Evolutionary conservation across 192 early-diverging fungal genomes (phyloP).

Genomic region (Linnemannia zychae): DNA sequence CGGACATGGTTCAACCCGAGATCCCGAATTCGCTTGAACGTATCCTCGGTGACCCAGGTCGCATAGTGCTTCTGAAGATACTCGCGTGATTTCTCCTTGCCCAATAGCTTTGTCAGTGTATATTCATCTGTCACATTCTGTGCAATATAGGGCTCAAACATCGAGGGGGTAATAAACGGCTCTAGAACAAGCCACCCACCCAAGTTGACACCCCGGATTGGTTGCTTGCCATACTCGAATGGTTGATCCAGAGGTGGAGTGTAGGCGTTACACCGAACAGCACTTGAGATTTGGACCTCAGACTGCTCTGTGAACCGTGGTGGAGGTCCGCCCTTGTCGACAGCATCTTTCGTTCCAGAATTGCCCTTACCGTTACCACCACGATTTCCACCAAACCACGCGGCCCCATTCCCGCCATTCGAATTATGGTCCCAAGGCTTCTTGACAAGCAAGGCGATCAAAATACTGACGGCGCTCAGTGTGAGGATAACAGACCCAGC

Average conservation of each 20-base stretch:
- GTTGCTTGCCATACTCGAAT: slow-evolving; percentile 59
- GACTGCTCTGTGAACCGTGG: slow-evolving; percentile 20
- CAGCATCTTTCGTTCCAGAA: too few relatives aligned
- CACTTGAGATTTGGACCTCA: slow-evolving; percentile 21
- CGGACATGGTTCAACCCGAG: slow-evolving; percentile 77
- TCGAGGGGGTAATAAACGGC: slow-evolving; percentile 65
- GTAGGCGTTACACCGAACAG: slow-evolving; percentile 33
- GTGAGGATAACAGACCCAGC: slow-evolving; percentile 33
- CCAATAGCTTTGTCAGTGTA: slow-evolving; percentile 69
- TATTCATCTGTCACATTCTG: slow-evolving; percentile 73
- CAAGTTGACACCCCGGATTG: slow-evolving; percentile 78
- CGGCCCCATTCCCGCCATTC: not conserved
- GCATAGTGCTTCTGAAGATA: slow-evolving; percentile 70
- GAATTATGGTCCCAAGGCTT: slow-evolving; percentile 25
- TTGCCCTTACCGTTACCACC: not conserved
- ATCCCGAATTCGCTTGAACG: slow-evolving; percentile 68
- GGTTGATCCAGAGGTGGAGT: slow-evolving; percentile 59
- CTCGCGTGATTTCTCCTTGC: slow-evolving; percentile 64
- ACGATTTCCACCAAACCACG: not conserved
- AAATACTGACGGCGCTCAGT: not conserved
- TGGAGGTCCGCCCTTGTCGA: slow-evolving; percentile 5
- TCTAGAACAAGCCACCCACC: slow-evolving; percentile 82
- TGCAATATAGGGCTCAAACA: slow-evolving; percentile 59
- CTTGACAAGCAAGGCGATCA: slow-evolving; percentile 18
- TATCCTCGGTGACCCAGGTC: slow-evolving; percentile 71